These are phyloP conservation scores for Tagetes patula DNA, from an alignment of 129 eudicot genomes.

Conservation along the genomic window DNA sequence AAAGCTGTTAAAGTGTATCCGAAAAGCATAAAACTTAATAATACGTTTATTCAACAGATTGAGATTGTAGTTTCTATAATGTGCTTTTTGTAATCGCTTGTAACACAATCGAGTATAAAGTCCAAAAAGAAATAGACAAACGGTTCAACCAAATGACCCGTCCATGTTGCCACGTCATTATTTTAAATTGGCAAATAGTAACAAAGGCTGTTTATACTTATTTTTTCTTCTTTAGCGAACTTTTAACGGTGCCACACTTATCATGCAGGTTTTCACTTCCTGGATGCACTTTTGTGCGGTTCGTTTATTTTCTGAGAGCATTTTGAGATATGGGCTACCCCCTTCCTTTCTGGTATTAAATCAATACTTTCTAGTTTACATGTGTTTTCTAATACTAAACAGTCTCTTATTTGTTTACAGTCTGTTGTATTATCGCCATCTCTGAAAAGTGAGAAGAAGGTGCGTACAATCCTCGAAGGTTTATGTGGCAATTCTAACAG, in stretches of 20 bases:
- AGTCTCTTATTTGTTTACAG: constrained; percentile 43
- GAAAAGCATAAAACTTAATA: background rate
- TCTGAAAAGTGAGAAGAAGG: constrained; percentile 91
- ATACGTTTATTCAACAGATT: background rate
- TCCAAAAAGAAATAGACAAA: background rate
- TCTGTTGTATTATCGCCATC: constrained; percentile 82
- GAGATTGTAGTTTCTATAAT: background rate
- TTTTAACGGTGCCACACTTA: background rate
- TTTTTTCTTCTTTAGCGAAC: background rate
- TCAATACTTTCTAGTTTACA: background rate
- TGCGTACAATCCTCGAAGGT: constrained; percentile 74
- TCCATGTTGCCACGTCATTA: background rate
- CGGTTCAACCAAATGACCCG: background rate
- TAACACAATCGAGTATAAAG: background rate
- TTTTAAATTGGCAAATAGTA: background rate
- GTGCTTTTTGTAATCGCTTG: background rate
- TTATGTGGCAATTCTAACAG: constrained; percentile 69
- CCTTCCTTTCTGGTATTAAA: constrained; percentile 76
- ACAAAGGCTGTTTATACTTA: background rate
- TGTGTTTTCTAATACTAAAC: background rate
- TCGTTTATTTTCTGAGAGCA: constrained; percentile 80
- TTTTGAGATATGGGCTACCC: constrained; percentile 87
- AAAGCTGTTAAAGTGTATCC: background rate
- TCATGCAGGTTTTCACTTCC: constrained; percentile 82
- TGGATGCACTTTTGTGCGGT: constrained; percentile 99